phyloP scores from a whole-genome alignment of 352 stramenopile genomes.

The Peronosclerospora sorghi region DNA sequence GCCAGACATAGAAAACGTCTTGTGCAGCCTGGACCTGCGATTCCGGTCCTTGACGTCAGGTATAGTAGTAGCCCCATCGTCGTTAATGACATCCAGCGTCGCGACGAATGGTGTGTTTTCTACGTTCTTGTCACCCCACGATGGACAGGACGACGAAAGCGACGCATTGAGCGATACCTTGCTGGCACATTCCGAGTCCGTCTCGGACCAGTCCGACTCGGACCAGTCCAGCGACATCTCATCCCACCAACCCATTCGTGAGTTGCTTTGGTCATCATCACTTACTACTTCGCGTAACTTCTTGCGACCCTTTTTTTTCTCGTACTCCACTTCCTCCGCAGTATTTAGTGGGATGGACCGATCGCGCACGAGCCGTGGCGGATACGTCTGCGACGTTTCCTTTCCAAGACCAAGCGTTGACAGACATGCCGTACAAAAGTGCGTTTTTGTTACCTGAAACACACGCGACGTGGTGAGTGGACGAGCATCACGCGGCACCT shows the following conservation, averaged over 20 bases:
- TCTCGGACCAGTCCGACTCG: slow-evolving; percentile 33
- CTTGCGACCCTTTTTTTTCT: slow-evolving; percentile 1
- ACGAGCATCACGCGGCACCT: slow-evolving; percentile 20
- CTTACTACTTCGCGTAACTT: slow-evolving; percentile 8
- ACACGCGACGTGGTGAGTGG: slow-evolving; percentile 20
- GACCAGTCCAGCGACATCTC: slow-evolving; percentile 14
- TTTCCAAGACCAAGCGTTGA: slow-evolving; percentile 25
- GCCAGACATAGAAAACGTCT: slow-evolving; percentile 15
- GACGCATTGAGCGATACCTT: slow-evolving; percentile 25
- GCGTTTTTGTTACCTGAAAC: slow-evolving; percentile 44
- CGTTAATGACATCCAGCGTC: slow-evolving; percentile 33
- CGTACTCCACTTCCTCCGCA: slow-evolving; percentile 1
- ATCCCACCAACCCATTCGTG: slow-evolving; percentile 16
- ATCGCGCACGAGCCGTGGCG: not conserved
- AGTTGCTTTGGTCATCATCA: slow-evolving; percentile 3
- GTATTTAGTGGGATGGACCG: slow-evolving; percentile 4
- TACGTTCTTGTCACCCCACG: slow-evolving; percentile 19
- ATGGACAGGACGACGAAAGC: slow-evolving; percentile 23
- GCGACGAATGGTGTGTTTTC: slow-evolving; percentile 33
- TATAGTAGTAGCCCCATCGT: slow-evolving; percentile 28
- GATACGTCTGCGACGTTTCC: slow-evolving; percentile 2
- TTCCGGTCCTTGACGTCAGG: slow-evolving; percentile 19
- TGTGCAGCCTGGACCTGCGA: slow-evolving; percentile 12
- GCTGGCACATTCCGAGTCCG: slow-evolving; percentile 25
- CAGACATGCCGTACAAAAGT: slow-evolving; percentile 51